Base-by-base conservation (phyloP, 179 eudicot species). In the Patellifolia procumbens region DNA sequence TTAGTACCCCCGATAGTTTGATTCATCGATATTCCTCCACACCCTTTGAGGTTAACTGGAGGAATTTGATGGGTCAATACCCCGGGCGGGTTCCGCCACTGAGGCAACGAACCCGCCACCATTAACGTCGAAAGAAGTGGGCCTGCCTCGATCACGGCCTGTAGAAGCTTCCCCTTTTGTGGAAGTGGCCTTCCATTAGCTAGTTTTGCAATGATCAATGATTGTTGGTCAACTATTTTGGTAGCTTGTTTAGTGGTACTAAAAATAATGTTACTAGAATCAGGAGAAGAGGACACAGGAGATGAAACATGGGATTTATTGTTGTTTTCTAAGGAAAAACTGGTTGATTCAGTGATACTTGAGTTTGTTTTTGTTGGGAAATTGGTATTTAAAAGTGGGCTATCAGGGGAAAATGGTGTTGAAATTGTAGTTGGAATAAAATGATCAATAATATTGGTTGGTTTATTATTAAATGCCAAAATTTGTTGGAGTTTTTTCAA, bases 11-110 rank as follows among this genome's bases (percentile, higher is more conserved):
- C 49, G 7, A 49, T 29, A 4, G 31, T 9, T n/a, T 65, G 69
- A 65, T 3, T 65, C n/a, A 5, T 39, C 8, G 39, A 3, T 7
- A 65, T 1, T 9, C 10, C 49, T 11, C 74, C 46, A 0, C 79
- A 42, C 60, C 88, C 88, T 8, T 75, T 79, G 39, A 87, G 73
- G 22, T 83, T 76, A 26, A 88, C 82, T 0, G 92, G 89, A 4
- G 92, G 96, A 17, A 89, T 81, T 34, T 82, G 86, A 6, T 84
- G 56, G 5, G 87, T 70, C 61, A 83, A 82, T 42, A 72, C 24
- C 9, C 85, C 92, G 0, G 98, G 97, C 2, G 97, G 93, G 72
- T 91, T 89, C 1, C 92, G 85, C 97, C 97, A 94, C 78, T 79
- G 74, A 1, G 97, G 97, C 0, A 92, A 90, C 16, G 94, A 90